Evolutionary conservation across 306 rosid species (phyloP).

Genomic region (Lithocarpus polystachyus): DNA sequence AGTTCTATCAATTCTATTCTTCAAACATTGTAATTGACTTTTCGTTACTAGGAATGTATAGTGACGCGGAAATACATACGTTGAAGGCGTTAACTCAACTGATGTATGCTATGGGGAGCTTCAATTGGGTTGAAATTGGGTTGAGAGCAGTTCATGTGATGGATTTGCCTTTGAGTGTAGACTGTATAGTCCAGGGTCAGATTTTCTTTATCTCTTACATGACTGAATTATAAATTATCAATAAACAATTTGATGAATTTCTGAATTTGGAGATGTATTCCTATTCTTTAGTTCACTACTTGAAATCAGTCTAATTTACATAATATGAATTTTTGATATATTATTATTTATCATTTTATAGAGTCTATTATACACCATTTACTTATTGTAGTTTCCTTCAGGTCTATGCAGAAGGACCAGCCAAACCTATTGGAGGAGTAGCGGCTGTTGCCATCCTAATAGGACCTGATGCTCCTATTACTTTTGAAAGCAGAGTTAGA

Average conservation of each 20-base stretch:
- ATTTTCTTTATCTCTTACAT: constrained; percentile 1
- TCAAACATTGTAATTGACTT: too few relatives aligned
- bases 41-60: too few relatives aligned
- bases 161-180: too few relatives aligned
- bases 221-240: background rate
- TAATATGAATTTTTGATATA: background rate
- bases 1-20: too few relatives aligned
- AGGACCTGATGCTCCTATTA: constrained; percentile 87
- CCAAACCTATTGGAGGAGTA: constrained; percentile 97
- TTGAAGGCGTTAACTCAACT: too few relatives aligned
- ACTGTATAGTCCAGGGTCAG: background rate
- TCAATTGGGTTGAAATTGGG: too few relatives aligned
- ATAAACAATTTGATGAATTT: too few relatives aligned
- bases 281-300: background rate
- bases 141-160: too few relatives aligned
- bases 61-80: too few relatives aligned
- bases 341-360: background rate
- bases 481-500: constrained; percentile 92
- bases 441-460: constrained; percentile 93
- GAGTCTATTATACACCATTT: too few relatives aligned
- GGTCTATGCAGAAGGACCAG: constrained; percentile 89
- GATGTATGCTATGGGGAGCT: too few relatives aligned
- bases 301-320: constrained; percentile 9
- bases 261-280: background rate
- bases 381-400: constrained; percentile 26